Evolutionary conservation across 108 stramenopile genomes (phyloP).

Genomic region (Parmales sp.): DNA sequence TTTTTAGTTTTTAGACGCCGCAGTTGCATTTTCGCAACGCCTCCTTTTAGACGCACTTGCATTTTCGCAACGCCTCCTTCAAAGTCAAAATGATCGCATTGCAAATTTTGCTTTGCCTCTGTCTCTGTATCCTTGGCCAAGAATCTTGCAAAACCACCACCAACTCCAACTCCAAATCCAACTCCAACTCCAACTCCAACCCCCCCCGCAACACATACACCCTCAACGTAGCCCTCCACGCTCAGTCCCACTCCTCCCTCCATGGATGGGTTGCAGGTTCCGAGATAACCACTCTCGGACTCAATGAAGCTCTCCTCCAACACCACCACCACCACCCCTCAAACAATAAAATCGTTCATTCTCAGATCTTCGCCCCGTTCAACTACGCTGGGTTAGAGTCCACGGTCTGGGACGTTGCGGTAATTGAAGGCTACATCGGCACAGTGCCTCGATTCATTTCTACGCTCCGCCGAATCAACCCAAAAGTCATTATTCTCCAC

Average conservation of each 20-base stretch:
- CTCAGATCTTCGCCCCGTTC: not conserved
- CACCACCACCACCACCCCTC: not conserved
- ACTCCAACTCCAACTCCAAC: not conserved
- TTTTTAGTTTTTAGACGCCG: no score
- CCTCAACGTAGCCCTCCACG: conserved; percentile 11
- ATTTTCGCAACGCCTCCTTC: no score
- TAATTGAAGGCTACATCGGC: conserved; percentile 19
- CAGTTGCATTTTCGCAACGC: no score
- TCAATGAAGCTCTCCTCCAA: conserved; percentile 2
- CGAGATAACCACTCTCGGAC: not conserved
- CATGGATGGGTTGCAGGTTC: conserved; percentile 23
- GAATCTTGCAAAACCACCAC: no score
- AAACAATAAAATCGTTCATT: not conserved
- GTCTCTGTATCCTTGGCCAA: no score
- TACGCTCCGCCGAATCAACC: not conserved
- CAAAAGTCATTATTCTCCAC: not conserved
- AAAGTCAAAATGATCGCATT: no score
- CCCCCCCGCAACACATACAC: not conserved
- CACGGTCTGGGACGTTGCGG: conserved; percentile 5
- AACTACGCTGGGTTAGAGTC: not conserved
- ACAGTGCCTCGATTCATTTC: conserved; percentile 18
- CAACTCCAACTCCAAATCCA: no score
- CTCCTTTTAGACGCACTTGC: no score
- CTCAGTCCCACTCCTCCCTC: conserved; percentile 8
- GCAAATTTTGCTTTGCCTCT: no score